Evolutionary conservation across 2,329 filamentous ascomycete species (phyloP), one percentile per base, ranked within the genome.

Genomic region (Cladosporium sp.): DNA sequence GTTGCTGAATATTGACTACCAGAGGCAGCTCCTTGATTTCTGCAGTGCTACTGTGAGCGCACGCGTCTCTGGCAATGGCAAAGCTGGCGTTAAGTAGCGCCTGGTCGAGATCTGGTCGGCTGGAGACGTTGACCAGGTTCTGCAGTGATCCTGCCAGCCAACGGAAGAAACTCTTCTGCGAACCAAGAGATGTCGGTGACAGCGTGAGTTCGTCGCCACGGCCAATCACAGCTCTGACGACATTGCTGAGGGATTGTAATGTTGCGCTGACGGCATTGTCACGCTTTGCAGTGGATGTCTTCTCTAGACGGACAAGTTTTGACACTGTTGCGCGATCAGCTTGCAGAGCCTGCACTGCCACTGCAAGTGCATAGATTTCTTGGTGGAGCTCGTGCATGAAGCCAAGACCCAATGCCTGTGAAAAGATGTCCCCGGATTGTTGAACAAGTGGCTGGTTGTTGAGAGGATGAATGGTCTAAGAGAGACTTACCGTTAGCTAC

Each of bases 381-480:
- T 63, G 61, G 33, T 63, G 61, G 11, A 68, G 50, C 40, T 75
- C 73, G 65, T 72, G 65, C 21, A 66, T 60, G 33, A 70, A 69
- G 46, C 69, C 72, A 26, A 72, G 64, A 28, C 65, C 66, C 23
- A 67, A 58, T 31, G 72, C 71, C 65, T 67, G 55, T 35, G 62
- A 26, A 40, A 69, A 68, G 18, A 57, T 44, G 57, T 69, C 65
- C 64, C 68, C 66, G 55, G 68, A 69, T 16, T 66, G 65, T 62
- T 75, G 75, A 28, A 82, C 69, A 40, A 78, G 74, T 29, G 80
- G 71, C 67, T 81, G 78, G 67, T 83, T 83, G 71, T 76, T 78
- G 64, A 83, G 73, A 65, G 81, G 80, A 73, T 83, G 79, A 65
- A 81, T 75, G 49, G 81, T 74, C 72, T 76, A 73, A 67, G 55